Conservation (phyloP, 345 rosid genomes). For the Arabidopsis arenosa region DNA sequence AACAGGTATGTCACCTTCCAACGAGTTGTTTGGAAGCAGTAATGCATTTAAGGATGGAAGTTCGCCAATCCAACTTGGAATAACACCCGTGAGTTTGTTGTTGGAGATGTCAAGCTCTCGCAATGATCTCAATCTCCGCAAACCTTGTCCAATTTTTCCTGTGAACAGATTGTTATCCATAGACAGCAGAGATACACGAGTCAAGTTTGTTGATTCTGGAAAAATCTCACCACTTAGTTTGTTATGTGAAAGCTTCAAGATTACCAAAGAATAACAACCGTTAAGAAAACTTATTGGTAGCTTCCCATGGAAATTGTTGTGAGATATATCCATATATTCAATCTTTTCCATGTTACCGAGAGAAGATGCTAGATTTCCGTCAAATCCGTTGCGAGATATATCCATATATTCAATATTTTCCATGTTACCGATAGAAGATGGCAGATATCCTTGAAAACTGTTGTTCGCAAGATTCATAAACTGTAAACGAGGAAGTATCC, state of each 20-base stretch:
- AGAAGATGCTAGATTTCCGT: conserved; percentile 9
- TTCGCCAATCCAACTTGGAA: background rate
- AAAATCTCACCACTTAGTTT: background rate
- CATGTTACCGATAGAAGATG: too few species aligned
- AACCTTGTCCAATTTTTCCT: background rate
- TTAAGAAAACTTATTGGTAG: too few species aligned
- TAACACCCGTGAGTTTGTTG: background rate
- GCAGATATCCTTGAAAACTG: too few species aligned
- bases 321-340: too few species aligned
- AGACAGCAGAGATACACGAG: accelerated
- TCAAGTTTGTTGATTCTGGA: background rate
- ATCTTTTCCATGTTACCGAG: background rate
- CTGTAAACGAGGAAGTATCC: background rate
- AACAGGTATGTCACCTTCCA: background rate
- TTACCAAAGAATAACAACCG: too few species aligned
- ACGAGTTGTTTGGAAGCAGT: background rate
- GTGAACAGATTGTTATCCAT: background rate
- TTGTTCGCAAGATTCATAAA: background rate
- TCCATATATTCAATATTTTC: too few species aligned
- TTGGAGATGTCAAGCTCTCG: accelerated
- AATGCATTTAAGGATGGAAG: accelerated
- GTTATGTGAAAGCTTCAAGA: too few species aligned
- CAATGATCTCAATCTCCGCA: background rate
- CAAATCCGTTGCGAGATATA: background rate
- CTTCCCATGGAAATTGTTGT: too few species aligned